Percentiles rank a stretch among this genome's conserved stretches.
These are phyloP conservation scores for Aspergillus sp. DNA, from an alignment of 2,329 filamentous ascomycete species.

Conservation along the genomic window DNA sequence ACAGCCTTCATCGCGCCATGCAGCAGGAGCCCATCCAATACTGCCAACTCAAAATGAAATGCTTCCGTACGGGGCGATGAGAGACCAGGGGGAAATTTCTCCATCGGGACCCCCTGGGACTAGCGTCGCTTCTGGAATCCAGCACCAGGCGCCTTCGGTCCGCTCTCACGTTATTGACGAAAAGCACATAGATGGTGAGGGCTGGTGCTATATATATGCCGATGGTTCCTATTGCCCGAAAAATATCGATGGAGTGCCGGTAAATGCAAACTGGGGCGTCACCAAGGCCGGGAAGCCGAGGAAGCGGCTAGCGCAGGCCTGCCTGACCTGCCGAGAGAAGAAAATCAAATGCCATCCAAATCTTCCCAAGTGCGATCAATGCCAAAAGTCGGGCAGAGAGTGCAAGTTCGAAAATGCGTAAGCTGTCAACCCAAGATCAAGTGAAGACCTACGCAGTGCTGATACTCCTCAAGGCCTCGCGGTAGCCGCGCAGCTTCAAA, in stretches of 20 bases:
- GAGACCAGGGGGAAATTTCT: constrained; percentile 9
- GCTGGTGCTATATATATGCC: constrained; percentile 76
- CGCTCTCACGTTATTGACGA: constrained; percentile 33
- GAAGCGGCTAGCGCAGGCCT: constrained; percentile 85
- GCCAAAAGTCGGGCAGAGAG: constrained; percentile 76
- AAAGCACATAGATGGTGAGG: constrained; percentile 57
- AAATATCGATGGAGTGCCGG: constrained; percentile 71
- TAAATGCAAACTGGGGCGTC: constrained; percentile 87
- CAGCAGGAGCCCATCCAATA: neutral
- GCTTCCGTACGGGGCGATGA: constrained; percentile 2
- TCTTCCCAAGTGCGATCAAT: constrained; percentile 78
- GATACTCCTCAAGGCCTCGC: constrained; percentile 19
- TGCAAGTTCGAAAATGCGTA: constrained; percentile 83
- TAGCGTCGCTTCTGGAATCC: constrained; percentile 2
- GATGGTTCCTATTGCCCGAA: constrained; percentile 76
- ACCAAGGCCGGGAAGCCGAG: constrained; percentile 90
- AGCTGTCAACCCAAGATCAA: constrained; percentile 34
- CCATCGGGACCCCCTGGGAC: constrained; percentile 3
- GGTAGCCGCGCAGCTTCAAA: constrained; percentile 22
- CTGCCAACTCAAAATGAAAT: neutral
- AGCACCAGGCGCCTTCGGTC: constrained; percentile 10
- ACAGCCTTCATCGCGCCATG: neutral
- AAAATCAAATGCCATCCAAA: constrained; percentile 96
- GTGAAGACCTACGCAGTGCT: constrained; percentile 5
- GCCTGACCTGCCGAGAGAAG: constrained; percentile 86